These are phyloP conservation scores for Brassica nigra DNA, from an alignment of 345 rosid species.

Conservation along the genomic window DNA sequence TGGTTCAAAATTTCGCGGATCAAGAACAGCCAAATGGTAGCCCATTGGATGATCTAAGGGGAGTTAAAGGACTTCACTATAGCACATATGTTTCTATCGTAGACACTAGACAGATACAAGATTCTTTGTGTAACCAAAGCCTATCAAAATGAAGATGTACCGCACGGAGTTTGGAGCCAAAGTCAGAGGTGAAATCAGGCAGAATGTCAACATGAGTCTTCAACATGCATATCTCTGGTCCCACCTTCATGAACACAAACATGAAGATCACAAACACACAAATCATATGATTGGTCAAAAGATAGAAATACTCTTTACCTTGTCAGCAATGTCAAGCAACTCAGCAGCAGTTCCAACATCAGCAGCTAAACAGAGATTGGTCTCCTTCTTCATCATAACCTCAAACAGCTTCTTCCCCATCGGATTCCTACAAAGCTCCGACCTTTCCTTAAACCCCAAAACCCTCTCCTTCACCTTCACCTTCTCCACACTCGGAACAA, in stretches of 20 bases:
- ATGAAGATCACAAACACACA: not conserved
- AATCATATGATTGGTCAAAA: not conserved
- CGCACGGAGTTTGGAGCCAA: conserved; percentile 82
- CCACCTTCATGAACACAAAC: conserved; percentile 59
- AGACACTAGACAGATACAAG: not conserved
- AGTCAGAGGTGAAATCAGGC: conserved; percentile 90
- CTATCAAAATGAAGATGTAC: conserved; percentile 40
- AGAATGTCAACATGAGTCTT: conserved; percentile 96
- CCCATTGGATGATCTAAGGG: not conserved
- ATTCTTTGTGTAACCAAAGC: not conserved
- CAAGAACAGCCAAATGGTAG: not conserved
- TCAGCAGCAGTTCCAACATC: conserved; percentile 95
- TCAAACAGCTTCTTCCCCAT: conserved; percentile 79
- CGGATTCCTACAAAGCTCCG: conserved; percentile 67
- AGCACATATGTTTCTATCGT: not conserved
- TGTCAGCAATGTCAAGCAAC: conserved; percentile 85
- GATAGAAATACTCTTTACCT: conserved; percentile 45
- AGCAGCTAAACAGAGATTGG: conserved; percentile 90
- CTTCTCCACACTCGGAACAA: conserved; percentile 52
- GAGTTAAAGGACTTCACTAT: not conserved
- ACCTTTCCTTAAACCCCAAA: conserved; percentile 67
- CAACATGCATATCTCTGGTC: conserved; percentile 90
- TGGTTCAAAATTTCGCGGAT: not conserved
- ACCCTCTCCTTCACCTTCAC: conserved; percentile 44
- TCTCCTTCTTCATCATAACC: conserved; percentile 84